A percentile compares a stretch with the other conserved stretches of the same genome.
phyloP scores from a whole-genome alignment of 805 yeast species.

The Nakazawaea holstii region DNA sequence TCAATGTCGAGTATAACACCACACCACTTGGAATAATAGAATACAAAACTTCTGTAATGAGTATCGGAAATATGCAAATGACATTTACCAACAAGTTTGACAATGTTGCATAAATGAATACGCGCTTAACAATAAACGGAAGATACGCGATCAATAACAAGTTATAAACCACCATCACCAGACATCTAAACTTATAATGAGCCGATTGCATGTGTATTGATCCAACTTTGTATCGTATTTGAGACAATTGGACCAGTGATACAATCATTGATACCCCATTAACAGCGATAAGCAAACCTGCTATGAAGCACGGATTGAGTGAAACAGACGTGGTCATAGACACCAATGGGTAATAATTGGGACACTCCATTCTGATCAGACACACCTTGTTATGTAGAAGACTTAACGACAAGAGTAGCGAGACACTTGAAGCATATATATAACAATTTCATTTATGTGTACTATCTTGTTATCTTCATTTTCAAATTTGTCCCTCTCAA shows the following conservation, averaged over 20 bases:
- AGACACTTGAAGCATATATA: too few relatives aligned
- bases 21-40: not conserved
- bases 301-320: not conserved
- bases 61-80: not conserved
- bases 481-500: too few relatives aligned
- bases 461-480: too few relatives aligned
- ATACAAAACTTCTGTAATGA: not conserved
- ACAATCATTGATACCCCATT: not conserved
- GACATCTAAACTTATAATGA: not conserved
- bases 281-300: not conserved
- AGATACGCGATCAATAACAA: not conserved
- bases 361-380: not conserved
- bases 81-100: not conserved
- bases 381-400: too few relatives aligned
- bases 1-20: not conserved
- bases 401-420: too few relatives aligned
- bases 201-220: not conserved
- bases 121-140: not conserved
- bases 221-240: not conserved
- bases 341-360: constrained; percentile 3
- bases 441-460: too few relatives aligned
- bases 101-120: not conserved
- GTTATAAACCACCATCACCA: not conserved
- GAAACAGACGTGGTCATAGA: not conserved
- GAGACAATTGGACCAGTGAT: not conserved